phyloP scores from a whole-genome alignment of 202 grass and related monocot genomes.

The Dendrocalamus latiflorus region DNA sequence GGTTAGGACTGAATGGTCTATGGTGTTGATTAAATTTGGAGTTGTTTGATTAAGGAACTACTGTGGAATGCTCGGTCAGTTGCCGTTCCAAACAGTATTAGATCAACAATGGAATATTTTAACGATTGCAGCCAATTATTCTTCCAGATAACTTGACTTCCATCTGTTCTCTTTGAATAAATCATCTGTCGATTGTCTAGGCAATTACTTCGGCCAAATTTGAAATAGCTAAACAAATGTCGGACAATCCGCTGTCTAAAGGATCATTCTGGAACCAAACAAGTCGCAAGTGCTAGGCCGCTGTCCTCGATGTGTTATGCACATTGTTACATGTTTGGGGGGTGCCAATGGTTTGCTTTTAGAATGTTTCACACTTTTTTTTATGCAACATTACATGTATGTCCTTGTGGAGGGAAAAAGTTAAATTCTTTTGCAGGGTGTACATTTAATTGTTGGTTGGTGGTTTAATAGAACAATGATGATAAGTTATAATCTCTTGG shows the following conservation, averaged over 20 bases:
- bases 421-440: neutral
- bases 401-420: neutral
- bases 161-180: neutral
- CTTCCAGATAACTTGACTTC: neutral
- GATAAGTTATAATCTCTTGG: neutral
- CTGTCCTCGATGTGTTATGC: neutral
- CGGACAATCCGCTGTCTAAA: neutral
- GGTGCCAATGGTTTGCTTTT: neutral
- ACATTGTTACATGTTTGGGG: neutral
- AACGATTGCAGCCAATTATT: neutral
- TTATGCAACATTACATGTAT: neutral
- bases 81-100: too few species aligned
- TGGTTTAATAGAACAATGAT: neutral
- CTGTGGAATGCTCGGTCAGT: neutral
- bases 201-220: neutral
- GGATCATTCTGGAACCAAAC: neutral
- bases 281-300: neutral
- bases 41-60: neutral
- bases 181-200: neutral
- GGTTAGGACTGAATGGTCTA: neutral
- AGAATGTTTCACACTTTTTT: neutral
- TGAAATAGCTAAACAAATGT: neutral
- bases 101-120: neutral
- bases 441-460: neutral
- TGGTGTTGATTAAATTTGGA: neutral